Base-by-base conservation (phyloP, 2,329 filamentous ascomycete species). In the Scedosporium minutisporum region DNA sequence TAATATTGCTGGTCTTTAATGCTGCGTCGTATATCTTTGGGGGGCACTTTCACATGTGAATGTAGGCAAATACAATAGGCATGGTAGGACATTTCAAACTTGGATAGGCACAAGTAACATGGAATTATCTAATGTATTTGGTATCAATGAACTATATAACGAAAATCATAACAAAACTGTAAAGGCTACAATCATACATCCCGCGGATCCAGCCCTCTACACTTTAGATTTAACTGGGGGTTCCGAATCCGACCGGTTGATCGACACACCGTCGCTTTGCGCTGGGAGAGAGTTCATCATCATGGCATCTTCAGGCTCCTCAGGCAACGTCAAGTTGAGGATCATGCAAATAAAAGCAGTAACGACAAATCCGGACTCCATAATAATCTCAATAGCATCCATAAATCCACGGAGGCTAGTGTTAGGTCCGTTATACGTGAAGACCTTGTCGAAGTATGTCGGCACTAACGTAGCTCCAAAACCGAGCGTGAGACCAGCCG, bases 301-400 rank as follows among this genome's bases (percentile, higher is more conserved):
- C 6, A 55, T 55, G 21, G 23, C 9, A 23, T 90, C 88, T 68
- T 91, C 90, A n/a, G 88, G 76, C 74, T 96, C 91, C 69, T 90
- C 87, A 0, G 87, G 84, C 16, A 96, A 75, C 0, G 84, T 67
- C 59, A 95, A 73, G 71, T 96, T 96, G 59, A 96, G 78, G 23
- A 90, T 73, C 70, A 95, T 80, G 60, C 85, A 85, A 48, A 93
- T 71, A 25, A 92, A 82, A 0, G 89, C 92, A 0, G 89, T 88
- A 21, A 96, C 79, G 0, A 87, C 87, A 65, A 89, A 90, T 0
- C 89, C 88, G 0, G 88, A 91, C 74, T 88, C 83, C 83, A 91
- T 87, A 63, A 92, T 78, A 48, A 93, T 76, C 4, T 82, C 80
- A 63, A 91, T 86, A 60, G 90, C 89, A 68, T 93, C 87, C 64